These are phyloP conservation scores for Eucalyptus curtisii DNA, from an alignment of 345 rosid species.

Conservation along the genomic window DNA sequence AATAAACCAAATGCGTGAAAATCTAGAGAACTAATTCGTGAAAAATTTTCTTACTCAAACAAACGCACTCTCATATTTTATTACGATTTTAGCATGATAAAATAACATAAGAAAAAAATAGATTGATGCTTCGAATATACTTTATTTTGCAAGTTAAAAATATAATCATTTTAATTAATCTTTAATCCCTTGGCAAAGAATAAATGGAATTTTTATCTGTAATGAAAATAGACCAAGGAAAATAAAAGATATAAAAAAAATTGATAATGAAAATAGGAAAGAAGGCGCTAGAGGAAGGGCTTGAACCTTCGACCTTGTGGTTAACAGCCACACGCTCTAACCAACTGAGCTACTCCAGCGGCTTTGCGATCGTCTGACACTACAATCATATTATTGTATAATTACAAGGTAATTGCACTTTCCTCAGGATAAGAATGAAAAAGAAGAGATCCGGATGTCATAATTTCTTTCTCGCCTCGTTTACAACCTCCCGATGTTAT, in stretches of 20 bases:
- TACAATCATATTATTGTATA: fast-evolving
- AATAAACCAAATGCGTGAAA: neutral
- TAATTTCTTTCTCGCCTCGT: neutral
- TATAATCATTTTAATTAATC: neutral
- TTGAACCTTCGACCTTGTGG: constrained; percentile 32
- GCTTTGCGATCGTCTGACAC: fast-evolving
- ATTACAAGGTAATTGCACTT: too few species aligned
- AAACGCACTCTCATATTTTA: neutral
- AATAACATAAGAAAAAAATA: neutral
- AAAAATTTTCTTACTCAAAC: neutral
- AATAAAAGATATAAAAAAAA: neutral
- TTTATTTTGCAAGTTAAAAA: neutral
- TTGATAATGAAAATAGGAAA: fast-evolving
- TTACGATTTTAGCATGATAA: neutral
- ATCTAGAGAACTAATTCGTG: neutral
- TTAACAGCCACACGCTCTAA: constrained; percentile 92
- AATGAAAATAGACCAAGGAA: neutral
- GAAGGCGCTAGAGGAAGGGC: constrained; percentile 8
- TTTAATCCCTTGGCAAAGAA: neutral
- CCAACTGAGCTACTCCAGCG: constrained; percentile 92
- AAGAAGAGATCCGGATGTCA: neutral
- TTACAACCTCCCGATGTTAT: neutral
- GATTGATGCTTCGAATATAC: neutral
- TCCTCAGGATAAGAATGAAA: too few species aligned
- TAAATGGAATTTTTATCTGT: neutral